Conservation (phyloP, 2,329 filamentous ascomycete species). For the Xylaria sp. region DNA sequence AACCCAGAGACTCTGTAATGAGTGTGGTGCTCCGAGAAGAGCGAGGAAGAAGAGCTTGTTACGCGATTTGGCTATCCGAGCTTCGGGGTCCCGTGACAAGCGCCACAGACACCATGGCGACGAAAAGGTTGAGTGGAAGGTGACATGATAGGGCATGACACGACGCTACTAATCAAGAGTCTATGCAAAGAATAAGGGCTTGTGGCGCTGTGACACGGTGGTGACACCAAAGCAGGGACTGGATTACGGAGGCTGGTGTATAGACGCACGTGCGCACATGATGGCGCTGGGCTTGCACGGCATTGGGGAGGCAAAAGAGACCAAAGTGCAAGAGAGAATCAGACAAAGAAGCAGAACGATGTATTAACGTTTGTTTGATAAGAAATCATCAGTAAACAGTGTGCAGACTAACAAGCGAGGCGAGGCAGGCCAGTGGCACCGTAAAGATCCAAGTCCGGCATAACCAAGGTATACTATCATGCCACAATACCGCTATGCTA, state of each 20-base stretch:
- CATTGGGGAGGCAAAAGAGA: neutral
- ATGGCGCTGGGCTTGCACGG: conserved; percentile 12
- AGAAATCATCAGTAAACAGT: neutral
- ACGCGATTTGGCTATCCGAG: conserved; percentile 13
- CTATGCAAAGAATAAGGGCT: conserved; percentile 16
- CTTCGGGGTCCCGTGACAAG: conserved; percentile 17
- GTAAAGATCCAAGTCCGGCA: neutral
- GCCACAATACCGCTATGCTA: neutral
- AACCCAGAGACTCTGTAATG: neutral
- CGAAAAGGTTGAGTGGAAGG: neutral
- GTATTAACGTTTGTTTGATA: neutral
- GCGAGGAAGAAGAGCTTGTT: neutral
- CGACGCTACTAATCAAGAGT: neutral
- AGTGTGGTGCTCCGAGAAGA: conserved; percentile 11
- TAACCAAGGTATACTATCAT: neutral
- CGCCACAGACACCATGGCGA: conserved; percentile 27
- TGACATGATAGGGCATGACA: conserved; percentile 10
- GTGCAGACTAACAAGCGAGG: neutral
- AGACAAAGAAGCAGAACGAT: neutral
- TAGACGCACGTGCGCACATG: conserved; percentile 21
- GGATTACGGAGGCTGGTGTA: conserved; percentile 8
- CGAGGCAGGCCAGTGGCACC: neutral
- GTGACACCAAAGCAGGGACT: conserved; percentile 30
- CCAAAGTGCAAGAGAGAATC: neutral
- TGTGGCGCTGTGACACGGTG: conserved; percentile 18